Percentiles rank a stretch among this genome's conserved stretches.
Conservation (phyloP, 2,329 filamentous ascomycete species). For the Exophiala oligosperma region DNA sequence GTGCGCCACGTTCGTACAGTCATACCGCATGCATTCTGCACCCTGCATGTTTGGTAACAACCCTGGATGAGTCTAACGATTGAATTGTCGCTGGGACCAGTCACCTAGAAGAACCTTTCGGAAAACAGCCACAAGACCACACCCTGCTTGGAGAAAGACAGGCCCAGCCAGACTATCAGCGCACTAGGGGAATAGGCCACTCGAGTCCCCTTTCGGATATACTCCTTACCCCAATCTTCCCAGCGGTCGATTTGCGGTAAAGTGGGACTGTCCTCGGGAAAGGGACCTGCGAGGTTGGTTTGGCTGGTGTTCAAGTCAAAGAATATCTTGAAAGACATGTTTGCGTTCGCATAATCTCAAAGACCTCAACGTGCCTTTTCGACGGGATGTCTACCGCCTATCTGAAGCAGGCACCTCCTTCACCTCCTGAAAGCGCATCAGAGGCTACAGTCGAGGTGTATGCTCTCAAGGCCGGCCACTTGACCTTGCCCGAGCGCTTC, state of each 20-base stretch:
- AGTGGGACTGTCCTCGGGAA: conserved; percentile 15
- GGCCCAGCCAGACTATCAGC: background rate
- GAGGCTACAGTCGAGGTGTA: conserved; percentile 36
- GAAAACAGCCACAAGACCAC: too few relatives aligned
- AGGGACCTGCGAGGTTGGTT: conserved; percentile 1
- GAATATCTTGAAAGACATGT: conserved; percentile 2
- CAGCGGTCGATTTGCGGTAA: background rate
- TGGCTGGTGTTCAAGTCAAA: background rate
- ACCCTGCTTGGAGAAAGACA: background rate
- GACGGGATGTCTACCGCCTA: conserved; percentile 22
- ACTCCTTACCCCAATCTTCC: background rate
- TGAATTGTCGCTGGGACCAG: too few relatives aligned
- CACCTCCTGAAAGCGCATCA: conserved; percentile 20
- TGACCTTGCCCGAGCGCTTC: conserved; percentile 32
- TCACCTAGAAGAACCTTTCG: too few relatives aligned
- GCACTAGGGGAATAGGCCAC: background rate
- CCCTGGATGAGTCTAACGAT: too few relatives aligned
- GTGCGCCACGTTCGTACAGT: too few relatives aligned
- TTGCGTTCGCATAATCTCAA: background rate
- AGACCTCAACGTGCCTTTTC: background rate
- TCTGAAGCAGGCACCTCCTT: conserved; percentile 20
- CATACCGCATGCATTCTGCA: too few relatives aligned
- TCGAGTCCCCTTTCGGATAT: background rate
- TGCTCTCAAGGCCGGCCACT: conserved; percentile 36
- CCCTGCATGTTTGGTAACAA: too few relatives aligned